Evolutionary conservation across 2,329 filamentous ascomycete genomes (phyloP).

Genomic region (Phialocephala subalpina): DNA sequence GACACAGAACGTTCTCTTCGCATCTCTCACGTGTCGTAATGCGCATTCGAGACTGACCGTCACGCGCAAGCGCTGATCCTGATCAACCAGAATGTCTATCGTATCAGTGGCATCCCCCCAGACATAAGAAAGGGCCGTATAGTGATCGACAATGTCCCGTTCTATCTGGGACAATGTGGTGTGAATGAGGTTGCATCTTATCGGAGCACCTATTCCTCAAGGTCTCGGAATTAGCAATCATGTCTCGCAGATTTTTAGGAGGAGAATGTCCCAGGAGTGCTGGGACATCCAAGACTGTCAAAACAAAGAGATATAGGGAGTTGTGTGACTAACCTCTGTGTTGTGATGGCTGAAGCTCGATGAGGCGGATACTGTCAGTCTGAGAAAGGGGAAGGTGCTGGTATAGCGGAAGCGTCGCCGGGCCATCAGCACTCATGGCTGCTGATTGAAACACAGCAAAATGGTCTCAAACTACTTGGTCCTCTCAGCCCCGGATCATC

Average conservation of each 20-base stretch:
- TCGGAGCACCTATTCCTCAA: background rate
- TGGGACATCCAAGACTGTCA: too few species aligned
- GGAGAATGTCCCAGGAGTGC: too few species aligned
- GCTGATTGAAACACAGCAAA: background rate
- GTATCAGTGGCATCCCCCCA: constrained; percentile 17
- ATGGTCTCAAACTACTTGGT: too few species aligned
- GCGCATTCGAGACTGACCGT: constrained; percentile 18
- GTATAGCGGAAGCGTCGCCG: background rate
- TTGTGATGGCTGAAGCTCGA: constrained; percentile 11
- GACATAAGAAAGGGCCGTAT: constrained; percentile 29
- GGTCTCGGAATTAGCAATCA: too few species aligned
- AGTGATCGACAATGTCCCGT: constrained; percentile 21
- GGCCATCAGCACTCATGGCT: background rate
- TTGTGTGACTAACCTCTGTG: background rate
- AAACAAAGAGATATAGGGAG: too few species aligned
- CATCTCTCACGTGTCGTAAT: constrained; percentile 11
- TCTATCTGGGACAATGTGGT: constrained; percentile 15
- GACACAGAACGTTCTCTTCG: background rate
- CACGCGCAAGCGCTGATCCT: background rate
- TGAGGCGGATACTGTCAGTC: background rate
- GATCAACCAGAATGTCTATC: constrained; percentile 7
- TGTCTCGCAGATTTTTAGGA: too few species aligned
- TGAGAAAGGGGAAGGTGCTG: background rate
- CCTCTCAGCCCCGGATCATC: too few species aligned
- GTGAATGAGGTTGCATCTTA: constrained; percentile 14